Percentiles rank a stretch among this genome's conserved stretches.
Conservation (phyloP, 164 flowering plant genomes). For the Aristolochia contorta region DNA sequence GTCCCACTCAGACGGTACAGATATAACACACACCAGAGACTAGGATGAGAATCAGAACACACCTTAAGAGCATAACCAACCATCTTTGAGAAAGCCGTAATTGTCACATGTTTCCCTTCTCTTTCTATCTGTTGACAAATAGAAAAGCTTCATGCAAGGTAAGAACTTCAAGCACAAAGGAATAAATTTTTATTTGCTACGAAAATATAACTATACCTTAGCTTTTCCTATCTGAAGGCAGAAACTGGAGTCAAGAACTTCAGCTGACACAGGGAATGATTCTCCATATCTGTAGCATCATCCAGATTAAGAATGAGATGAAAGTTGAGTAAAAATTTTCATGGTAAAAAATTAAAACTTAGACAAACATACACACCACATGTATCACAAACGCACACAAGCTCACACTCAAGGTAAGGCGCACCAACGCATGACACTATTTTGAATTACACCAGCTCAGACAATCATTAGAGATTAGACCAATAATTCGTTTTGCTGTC, state of each 20-base stretch:
- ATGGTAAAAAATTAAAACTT: too few species aligned
- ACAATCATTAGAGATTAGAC: too few species aligned
- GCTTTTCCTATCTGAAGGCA: conserved; percentile 89
- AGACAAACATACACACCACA: too few species aligned
- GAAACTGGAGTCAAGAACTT: conserved; percentile 83
- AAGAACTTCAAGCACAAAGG: background rate
- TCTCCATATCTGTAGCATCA: conserved; percentile 67
- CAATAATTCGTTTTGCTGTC: too few species aligned
- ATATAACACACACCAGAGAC: background rate
- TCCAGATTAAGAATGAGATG: too few species aligned
- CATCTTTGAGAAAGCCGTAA: conserved; percentile 86
- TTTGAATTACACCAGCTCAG: too few species aligned
- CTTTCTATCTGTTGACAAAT: conserved; percentile 53
- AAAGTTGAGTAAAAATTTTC: too few species aligned
- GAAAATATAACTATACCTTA: conserved; percentile 34
- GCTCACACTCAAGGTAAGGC: too few species aligned
- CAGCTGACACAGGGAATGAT: conserved; percentile 78
- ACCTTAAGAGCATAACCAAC: conserved; percentile 90
- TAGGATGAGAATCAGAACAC: conserved; percentile 7
- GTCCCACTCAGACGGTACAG: too few species aligned
- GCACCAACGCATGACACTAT: too few species aligned
- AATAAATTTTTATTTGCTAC: background rate
- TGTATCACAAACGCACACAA: too few species aligned
- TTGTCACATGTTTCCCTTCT: conserved; percentile 82
- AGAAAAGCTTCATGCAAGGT: background rate